Percentiles rank a stretch among this genome's conserved stretches.
phyloP scores from a whole-genome alignment of 768 basidiomycete species.

The Galerina sulciceps region DNA sequence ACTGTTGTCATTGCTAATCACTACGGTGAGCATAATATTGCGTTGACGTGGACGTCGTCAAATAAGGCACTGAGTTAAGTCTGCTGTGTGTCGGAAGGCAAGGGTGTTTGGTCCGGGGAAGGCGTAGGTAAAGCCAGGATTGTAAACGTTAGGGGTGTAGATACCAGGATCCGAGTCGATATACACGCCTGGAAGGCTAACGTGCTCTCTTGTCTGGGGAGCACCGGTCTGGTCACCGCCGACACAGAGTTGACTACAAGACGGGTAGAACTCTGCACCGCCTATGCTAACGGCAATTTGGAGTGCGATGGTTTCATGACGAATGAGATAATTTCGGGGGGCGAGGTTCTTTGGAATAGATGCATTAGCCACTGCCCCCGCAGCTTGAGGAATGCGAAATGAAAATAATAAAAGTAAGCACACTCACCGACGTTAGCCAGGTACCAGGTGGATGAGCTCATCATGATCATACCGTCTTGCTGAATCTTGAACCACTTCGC shows the following conservation, averaged over 20 bases:
- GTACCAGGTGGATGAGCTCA: slow-evolving; percentile 47
- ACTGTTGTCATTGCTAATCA: too few relatives aligned
- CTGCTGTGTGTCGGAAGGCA: too few relatives aligned
- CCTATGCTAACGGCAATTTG: slow-evolving; percentile 65
- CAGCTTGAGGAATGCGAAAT: slow-evolving; percentile 29
- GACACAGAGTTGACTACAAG: slow-evolving; percentile 64
- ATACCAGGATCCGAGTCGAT: slow-evolving; percentile 73
- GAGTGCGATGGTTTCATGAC: slow-evolving; percentile 81
- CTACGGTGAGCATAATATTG: too few relatives aligned
- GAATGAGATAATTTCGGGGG: slow-evolving; percentile 74
- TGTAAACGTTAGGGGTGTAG: slow-evolving; percentile 48
- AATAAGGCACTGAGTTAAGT: too few relatives aligned
- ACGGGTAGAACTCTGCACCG: slow-evolving; percentile 87
- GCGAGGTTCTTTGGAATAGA: slow-evolving; percentile 57
- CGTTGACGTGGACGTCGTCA: too few relatives aligned
- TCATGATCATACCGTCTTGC: slow-evolving; percentile 51
- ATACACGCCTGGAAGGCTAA: slow-evolving; percentile 76
- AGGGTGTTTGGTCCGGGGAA: slow-evolving; percentile 71
- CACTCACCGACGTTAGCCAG: slow-evolving; percentile 57
- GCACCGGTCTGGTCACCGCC: slow-evolving; percentile 55
- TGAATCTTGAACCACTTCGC: slow-evolving; percentile 80
- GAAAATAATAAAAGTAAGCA: too few relatives aligned
- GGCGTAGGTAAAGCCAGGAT: slow-evolving; percentile 32
- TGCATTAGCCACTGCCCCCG: slow-evolving; percentile 42
- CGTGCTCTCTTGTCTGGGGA: slow-evolving; percentile 53